Percentiles rank a stretch among this genome's conserved stretches.
These are phyloP conservation scores for Crithidia sp. DNA, from an alignment of 208 protist genomes.

Conservation along the genomic window DNA sequence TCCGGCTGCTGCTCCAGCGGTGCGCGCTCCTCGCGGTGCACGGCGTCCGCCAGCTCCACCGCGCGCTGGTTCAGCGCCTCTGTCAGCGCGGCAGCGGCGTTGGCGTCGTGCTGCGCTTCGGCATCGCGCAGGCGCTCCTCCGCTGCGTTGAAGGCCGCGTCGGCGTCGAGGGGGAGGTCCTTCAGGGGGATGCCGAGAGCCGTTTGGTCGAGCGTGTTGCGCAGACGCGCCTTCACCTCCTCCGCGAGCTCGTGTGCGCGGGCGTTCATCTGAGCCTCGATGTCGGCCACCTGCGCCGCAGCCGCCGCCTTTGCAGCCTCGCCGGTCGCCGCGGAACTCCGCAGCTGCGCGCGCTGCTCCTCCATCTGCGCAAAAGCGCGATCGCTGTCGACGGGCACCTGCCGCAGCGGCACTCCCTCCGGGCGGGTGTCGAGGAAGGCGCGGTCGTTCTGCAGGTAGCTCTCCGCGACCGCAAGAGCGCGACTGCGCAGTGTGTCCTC, in stretches of 20 bases:
- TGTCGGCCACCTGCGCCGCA: constrained; percentile 30
- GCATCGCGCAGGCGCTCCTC: constrained; percentile 60
- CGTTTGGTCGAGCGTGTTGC: constrained; percentile 52
- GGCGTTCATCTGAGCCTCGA: constrained; percentile 65
- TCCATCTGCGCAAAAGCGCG: constrained; percentile 54
- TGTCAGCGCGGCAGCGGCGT: constrained; percentile 13
- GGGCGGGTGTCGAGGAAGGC: constrained; percentile 49
- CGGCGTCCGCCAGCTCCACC: constrained; percentile 36
- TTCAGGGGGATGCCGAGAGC: constrained; percentile 54
- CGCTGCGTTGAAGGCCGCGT: constrained; percentile 45
- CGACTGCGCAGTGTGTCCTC: constrained; percentile 57
- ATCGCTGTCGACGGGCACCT: constrained; percentile 59
- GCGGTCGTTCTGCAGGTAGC: constrained; percentile 48
- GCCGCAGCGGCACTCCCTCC: constrained; percentile 59
- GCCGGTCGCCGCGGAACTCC: constrained; percentile 35
- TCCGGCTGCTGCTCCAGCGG: constrained; percentile 43
- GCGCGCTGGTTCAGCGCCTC: constrained; percentile 60
- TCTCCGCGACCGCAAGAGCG: constrained; percentile 43
- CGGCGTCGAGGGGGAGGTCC: constrained; percentile 58
- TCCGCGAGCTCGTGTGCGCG: constrained; percentile 56
- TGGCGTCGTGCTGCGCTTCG: constrained; percentile 22
- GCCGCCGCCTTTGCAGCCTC: constrained; percentile 5
- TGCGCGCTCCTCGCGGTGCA: constrained; percentile 45
- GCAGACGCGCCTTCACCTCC: constrained; percentile 46
- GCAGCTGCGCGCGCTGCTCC: constrained; percentile 49